These are phyloP conservation scores for Panicum virgatum DNA, from an alignment of 202 grass and related monocot genomes.

Conservation along the genomic window DNA sequence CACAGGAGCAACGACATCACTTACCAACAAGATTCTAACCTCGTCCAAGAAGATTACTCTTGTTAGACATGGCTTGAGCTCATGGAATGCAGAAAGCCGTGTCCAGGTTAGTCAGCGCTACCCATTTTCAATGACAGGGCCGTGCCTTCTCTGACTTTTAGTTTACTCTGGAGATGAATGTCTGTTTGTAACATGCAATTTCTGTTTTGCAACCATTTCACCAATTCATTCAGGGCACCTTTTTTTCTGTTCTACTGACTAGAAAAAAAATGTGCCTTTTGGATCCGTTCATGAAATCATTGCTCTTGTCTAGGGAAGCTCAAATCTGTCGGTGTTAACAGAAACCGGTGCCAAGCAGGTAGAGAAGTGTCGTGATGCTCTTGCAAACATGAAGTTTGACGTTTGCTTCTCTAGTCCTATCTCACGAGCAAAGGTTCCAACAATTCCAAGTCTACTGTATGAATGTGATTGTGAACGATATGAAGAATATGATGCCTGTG, in stretches of 20 bases:
- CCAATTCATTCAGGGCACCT: background rate
- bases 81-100: conserved; percentile 60
- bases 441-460: conserved; percentile 3
- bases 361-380: conserved; percentile 63
- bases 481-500: background rate
- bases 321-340: conserved; percentile 74
- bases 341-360: conserved; percentile 68
- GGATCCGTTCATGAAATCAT: too few relatives aligned
- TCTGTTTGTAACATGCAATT: too few relatives aligned
- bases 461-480: background rate
- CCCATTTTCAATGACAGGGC: background rate
- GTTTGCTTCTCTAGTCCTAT: conserved; percentile 81
- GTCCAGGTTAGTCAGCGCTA: conserved; percentile 55
- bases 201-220: background rate
- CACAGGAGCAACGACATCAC: conserved; percentile 61
- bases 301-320: conserved; percentile 68
- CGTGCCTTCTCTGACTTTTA: background rate
- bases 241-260: background rate
- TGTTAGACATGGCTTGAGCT: conserved; percentile 80
- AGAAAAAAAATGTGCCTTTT: too few relatives aligned
- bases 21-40: conserved; percentile 48
- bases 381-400: conserved; percentile 61
- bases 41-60: conserved; percentile 70
- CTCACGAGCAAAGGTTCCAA: conserved; percentile 80
- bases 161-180: background rate